Conservation (phyloP, 2,329 filamentous ascomycete genomes). For the Laburnicola sp. region DNA sequence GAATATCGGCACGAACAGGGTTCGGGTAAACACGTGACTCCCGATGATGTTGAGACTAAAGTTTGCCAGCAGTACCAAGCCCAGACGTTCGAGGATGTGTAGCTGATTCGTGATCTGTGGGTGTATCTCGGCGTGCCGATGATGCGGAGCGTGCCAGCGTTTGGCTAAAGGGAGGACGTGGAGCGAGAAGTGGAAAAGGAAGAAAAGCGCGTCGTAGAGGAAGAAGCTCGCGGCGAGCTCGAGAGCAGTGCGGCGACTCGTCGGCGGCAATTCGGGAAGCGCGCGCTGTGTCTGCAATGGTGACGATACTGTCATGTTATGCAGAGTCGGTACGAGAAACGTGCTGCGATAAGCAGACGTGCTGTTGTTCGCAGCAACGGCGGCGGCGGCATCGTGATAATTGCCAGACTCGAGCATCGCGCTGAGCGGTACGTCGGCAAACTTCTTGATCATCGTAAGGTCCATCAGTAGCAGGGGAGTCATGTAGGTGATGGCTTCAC, state of each 20-base stretch:
- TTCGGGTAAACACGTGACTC: too few species aligned
- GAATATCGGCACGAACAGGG: too few species aligned
- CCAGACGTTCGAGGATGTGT: not conserved
- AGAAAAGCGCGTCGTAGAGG: slow-evolving; percentile 36
- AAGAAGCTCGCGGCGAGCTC: slow-evolving; percentile 26
- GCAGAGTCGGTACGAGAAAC: slow-evolving; percentile 26
- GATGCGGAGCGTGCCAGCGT: slow-evolving; percentile 26
- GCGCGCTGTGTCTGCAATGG: slow-evolving; percentile 25
- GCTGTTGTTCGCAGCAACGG: not conserved
- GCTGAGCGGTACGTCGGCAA: slow-evolving; percentile 22
- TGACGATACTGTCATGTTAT: slow-evolving; percentile 22
- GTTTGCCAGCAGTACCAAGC: too few species aligned
- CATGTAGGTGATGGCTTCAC: slow-evolving; percentile 24
- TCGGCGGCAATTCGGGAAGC: slow-evolving; percentile 21
- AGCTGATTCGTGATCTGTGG: slow-evolving; percentile 21
- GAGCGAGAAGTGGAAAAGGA: slow-evolving; percentile 30
- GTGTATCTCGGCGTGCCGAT: slow-evolving; percentile 32
- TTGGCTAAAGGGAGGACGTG: slow-evolving; percentile 21
- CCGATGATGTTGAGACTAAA: too few species aligned
- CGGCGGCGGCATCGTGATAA: slow-evolving; percentile 15
- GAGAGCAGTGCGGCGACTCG: slow-evolving; percentile 24
- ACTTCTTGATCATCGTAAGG: slow-evolving; percentile 38
- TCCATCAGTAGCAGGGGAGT: slow-evolving; percentile 28
- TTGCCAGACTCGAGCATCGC: slow-evolving; percentile 25
- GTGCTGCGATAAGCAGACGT: slow-evolving; percentile 3